These are phyloP conservation scores for Panaeolus cyanescens DNA, from an alignment of 768 basidiomycete species.

Conservation along the genomic window DNA sequence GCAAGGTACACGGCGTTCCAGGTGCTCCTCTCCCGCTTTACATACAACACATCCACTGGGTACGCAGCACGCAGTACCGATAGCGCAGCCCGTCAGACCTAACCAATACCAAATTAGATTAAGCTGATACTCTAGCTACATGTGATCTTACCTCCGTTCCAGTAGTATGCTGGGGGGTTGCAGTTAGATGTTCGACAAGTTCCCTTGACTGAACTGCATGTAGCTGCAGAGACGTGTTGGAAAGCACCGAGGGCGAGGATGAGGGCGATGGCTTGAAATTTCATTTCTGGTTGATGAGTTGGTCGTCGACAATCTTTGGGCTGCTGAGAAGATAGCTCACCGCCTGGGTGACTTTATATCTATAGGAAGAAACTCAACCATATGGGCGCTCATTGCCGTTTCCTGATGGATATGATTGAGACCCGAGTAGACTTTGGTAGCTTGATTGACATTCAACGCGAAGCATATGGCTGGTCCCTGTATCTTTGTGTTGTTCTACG, in stretches of 20 bases:
- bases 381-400: no score
- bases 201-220: neutral
- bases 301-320: no score
- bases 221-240: neutral
- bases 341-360: no score
- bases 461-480: no score
- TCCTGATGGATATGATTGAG: no score
- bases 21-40: neutral
- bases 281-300: neutral
- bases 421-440: no score
- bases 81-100: neutral
- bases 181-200: neutral
- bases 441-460: no score
- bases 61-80: neutral
- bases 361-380: no score
- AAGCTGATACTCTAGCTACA: no score
- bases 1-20: neutral
- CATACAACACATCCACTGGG: neutral
- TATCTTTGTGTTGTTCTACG: no score
- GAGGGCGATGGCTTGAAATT: neutral
- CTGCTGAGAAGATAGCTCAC: no score
- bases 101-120: constrained; percentile 1
- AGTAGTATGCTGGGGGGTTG: neutral
- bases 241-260: neutral
- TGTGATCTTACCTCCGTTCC: neutral